Evolutionary conservation across 257 asterid species (phyloP).

Genomic region (Dorcoceras hygrometricum): DNA sequence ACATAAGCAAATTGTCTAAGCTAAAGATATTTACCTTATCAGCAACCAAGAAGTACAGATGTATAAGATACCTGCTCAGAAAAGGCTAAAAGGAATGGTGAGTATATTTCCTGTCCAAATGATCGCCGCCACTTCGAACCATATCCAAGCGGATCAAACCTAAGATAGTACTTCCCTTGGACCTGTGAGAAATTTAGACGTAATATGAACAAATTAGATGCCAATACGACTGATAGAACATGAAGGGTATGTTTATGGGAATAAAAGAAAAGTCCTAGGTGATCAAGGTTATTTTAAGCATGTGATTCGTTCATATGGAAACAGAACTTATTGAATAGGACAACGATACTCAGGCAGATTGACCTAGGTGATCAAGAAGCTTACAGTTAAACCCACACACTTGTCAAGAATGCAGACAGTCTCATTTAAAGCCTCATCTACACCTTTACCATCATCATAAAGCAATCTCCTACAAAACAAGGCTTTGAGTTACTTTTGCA

Average conservation of each 20-base stretch:
- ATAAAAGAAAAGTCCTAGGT: neutral
- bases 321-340: neutral
- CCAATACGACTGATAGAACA: neutral
- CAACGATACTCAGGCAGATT: neutral
- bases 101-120: slow-evolving; percentile 90
- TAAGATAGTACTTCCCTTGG: slow-evolving; percentile 79
- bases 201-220: slow-evolving; percentile 10
- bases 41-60: neutral
- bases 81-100: slow-evolving; percentile 90
- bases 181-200: slow-evolving; percentile 40
- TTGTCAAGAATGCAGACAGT: slow-evolving; percentile 51
- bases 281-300: neutral
- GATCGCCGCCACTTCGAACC: slow-evolving; percentile 98
- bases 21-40: slow-evolving; percentile 1
- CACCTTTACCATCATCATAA: slow-evolving; percentile 84
- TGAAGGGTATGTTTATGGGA: neutral
- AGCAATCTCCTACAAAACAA: slow-evolving; percentile 76
- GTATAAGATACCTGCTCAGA: slow-evolving; percentile 59
- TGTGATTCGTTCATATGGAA: neutral
- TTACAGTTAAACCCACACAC: slow-evolving; percentile 81
- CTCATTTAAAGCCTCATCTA: slow-evolving; percentile 87
- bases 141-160: slow-evolving; percentile 75
- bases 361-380: slow-evolving; percentile 20
- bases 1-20: slow-evolving; percentile 17
- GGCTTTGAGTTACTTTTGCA: slow-evolving; percentile 18